Percentiles rank a stretch among this genome's conserved stretches.
These are phyloP conservation scores for Allantophomopsis lycopodina DNA, from an alignment of 2,329 filamentous ascomycete genomes.

Conservation along the genomic window DNA sequence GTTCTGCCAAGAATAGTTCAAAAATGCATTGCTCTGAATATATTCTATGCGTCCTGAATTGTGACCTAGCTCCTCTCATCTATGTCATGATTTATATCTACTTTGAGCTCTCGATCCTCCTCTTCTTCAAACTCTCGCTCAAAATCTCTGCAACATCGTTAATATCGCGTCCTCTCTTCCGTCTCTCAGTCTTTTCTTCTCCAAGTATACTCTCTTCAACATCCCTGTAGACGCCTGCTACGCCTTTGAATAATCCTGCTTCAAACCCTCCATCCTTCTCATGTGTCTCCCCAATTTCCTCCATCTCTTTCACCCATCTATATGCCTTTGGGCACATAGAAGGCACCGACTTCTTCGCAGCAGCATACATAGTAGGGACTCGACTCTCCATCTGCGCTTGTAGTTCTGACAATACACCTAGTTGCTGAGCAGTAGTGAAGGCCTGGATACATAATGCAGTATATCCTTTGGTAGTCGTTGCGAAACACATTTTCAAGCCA, in stretches of 20 bases:
- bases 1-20: too few species aligned
- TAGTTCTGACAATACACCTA: slow-evolving; percentile 49
- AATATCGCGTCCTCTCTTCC: slow-evolving; percentile 38
- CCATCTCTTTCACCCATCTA: slow-evolving; percentile 66
- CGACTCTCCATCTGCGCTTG: slow-evolving; percentile 36
- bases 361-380: slow-evolving; percentile 29
- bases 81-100: too few species aligned
- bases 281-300: slow-evolving; percentile 58
- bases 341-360: slow-evolving; percentile 35
- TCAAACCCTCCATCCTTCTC: slow-evolving; percentile 48
- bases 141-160: slow-evolving; percentile 40
- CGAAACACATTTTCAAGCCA: slow-evolving; percentile 54
- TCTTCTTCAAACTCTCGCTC: slow-evolving; percentile 33
- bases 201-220: slow-evolving; percentile 49
- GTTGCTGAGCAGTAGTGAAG: slow-evolving; percentile 50
- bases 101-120: slow-evolving; percentile 11
- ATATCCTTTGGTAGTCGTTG: slow-evolving; percentile 47
- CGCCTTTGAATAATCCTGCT: slow-evolving; percentile 36
- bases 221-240: slow-evolving; percentile 45
- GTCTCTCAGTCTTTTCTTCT: slow-evolving; percentile 39
- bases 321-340: slow-evolving; percentile 63
- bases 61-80: too few species aligned
- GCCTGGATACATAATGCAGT: slow-evolving; percentile 57
- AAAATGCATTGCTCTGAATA: too few species aligned
- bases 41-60: too few species aligned